Evolutionary conservation across 208 protist species (phyloP), one percentile per base, ranked within the genome.

Genomic region (Leishmania tropica): DNA sequence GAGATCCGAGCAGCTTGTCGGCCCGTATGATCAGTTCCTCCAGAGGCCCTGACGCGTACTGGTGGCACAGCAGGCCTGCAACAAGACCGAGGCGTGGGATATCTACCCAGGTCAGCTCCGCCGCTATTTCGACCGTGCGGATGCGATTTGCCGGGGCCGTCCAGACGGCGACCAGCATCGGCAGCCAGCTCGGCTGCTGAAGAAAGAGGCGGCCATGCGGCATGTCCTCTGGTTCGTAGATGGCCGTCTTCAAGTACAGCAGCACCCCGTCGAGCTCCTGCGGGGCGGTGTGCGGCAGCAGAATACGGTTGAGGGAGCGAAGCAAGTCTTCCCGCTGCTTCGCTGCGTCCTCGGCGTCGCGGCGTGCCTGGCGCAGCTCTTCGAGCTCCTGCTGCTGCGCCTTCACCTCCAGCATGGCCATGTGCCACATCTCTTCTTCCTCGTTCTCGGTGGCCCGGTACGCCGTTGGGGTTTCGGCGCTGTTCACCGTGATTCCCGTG

Each of bases 61-160:
- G 79, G 78, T 88, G 78, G 82, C 90, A 87, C 51, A 95, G 82
- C 42, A 96, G 83, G 1, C 93, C 91, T 1, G 85, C 81, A 17
- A 95, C n/a, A 37, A 95, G 76, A 21, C 91, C 93, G 54, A 96
- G 82, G 35, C 88, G 84, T 35, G 93, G 93, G n/a, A 95, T 81
- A 72, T 92, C 87, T 75, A 85, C 62, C 65, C 87, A 86, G 37
- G 78, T 87, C 40, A 95, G 75, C 48, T 81, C 73, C 37, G 74
- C 81, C 3, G 84, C 81, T 11, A 96, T 80, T 65, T 88, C 81
- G 24, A 96, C 84, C 3, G 58, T 47, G 51, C 83, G 83, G 11
- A 94, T 80, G n/a, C 81, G 74, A 78, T 91, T 90, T 28, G 68
- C 68, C 42, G 90, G 90, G 8, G 84, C 87, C 56, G 89, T 92